Conservation (phyloP, 2,329 filamentous ascomycete species). For the Simplicillium sp. region DNA sequence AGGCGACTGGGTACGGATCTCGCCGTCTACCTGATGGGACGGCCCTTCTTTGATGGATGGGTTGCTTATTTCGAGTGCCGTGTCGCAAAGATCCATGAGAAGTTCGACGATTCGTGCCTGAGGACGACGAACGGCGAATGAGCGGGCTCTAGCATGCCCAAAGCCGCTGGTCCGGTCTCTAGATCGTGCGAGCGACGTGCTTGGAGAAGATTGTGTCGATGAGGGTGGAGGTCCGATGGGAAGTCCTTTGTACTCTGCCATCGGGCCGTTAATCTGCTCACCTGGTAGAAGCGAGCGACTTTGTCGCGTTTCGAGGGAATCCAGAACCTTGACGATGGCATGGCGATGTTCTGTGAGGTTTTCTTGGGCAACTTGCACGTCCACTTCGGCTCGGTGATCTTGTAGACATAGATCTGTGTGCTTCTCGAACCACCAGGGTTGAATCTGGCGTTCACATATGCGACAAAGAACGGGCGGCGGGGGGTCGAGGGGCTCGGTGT, state of each 20-base stretch:
- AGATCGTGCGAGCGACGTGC: conserved; percentile 61
- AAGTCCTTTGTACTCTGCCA: conserved; percentile 80
- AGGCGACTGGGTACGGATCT: conserved; percentile 87
- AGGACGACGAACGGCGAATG: conserved; percentile 84
- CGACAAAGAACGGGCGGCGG: conserved; percentile 87
- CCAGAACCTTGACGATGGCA: conserved; percentile 87
- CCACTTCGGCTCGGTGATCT: conserved; percentile 94
- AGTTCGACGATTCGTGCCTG: conserved; percentile 91
- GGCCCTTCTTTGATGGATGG: conserved; percentile 83
- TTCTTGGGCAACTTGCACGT: conserved; percentile 93
- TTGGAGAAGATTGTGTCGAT: conserved; percentile 62
- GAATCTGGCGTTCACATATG: conserved; percentile 94
- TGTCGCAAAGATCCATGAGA: conserved; percentile 90
- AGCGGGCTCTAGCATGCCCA: conserved; percentile 72
- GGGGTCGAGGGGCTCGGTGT: conserved; percentile 66
- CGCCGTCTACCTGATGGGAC: conserved; percentile 51
- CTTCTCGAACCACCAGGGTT: conserved; percentile 99
- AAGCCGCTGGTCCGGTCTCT: conserved; percentile 66
- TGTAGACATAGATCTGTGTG: conserved; percentile 94
- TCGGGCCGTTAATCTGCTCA: conserved; percentile 39
- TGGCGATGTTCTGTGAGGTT: conserved; percentile 86
- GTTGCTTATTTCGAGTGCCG: conserved; percentile 86
- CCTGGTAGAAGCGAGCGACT: conserved; percentile 49
- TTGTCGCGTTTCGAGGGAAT: conserved; percentile 75
- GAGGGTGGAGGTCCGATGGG: conserved; percentile 65